Evolutionary conservation across 2,329 filamentous ascomycete genomes (phyloP), one percentile per base, ranked within the genome.

Genomic region (Neonectria coccinea): DNA sequence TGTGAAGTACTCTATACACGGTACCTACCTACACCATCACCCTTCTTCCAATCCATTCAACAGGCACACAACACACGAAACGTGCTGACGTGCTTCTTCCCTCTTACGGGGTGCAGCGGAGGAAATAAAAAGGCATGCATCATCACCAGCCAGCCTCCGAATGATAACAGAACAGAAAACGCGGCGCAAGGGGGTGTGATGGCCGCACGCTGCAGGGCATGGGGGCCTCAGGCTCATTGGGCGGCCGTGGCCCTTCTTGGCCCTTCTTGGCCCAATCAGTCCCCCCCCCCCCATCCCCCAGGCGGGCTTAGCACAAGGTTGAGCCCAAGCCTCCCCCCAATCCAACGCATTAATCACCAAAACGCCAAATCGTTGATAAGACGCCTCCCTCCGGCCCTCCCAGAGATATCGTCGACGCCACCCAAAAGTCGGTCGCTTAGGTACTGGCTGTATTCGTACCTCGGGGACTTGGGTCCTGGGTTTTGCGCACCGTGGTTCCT

Each of bases 301-400:
- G 39, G 36, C 14, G 14, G 36, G 36, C 36, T 39, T 39, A 39
- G 36, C 7, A n/a, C 36, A n/a, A n/a, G 36, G 36, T 59, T 59
- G 56, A 53, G 51, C 22, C 22, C 29, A 39, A 10, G 16, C 39
- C 31, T n/a, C 39, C 59, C 52, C 51, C 25, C 47, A 16, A 42
- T 12, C 11, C 39, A 53, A 52, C 44, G 62, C 59, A 73, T 72
- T 71, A 67, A 71, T 70, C 67, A 73, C 57, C 39, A 59, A 61
- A 71, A 68, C 65, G 62, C 62, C 68, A 67, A 69, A 67, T 62
- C 50, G 54, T 48, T 64, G 70, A 72, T 72, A 71, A 72, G 70
- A 67, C 54, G 29, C 55, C 52, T 57, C 52, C 47, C 54, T n/a
- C n/a, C n/a, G n/a, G n/a, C n/a, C n/a, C n/a, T 58, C 41, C 42